phyloP scores from a whole-genome alignment of 495 filamentous ascomycete genomes.

The Daldinia bambusicola region DNA sequence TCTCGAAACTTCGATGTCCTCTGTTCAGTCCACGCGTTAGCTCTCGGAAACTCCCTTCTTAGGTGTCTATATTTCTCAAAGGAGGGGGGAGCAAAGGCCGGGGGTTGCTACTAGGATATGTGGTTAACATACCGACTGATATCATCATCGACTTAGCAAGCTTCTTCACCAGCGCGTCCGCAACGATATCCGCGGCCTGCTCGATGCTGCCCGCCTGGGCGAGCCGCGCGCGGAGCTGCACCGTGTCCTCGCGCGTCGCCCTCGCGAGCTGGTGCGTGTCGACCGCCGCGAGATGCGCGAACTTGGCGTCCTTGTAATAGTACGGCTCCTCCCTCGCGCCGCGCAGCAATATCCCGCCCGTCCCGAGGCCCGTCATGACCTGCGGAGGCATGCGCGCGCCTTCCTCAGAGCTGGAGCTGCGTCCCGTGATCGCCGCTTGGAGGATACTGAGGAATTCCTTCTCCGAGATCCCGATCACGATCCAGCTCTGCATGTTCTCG shows the following conservation, averaged over 20 bases:
- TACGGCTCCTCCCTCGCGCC: not conserved
- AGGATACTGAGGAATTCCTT: not conserved
- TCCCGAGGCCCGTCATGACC: not conserved
- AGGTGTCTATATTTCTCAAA: too few species aligned
- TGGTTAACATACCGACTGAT: not conserved
- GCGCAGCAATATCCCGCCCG: not conserved
- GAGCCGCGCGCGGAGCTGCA: not conserved
- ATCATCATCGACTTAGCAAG: not conserved
- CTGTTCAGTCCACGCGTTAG: not conserved
- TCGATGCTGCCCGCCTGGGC: not conserved
- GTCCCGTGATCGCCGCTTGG: not conserved
- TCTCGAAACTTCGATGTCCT: constrained; percentile 7
- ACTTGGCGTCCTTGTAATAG: not conserved
- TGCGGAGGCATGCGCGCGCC: not conserved
- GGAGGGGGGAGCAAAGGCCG: too few species aligned
- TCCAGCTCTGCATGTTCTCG: constrained; percentile 1
- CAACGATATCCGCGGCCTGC: not conserved
- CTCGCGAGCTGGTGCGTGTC: not conserved
- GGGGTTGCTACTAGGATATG: too few species aligned
- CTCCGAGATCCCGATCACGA: not conserved
- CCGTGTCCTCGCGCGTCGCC: not conserved
- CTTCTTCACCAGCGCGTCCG: not conserved
- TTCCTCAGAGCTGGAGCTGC: not conserved
- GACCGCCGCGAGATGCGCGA: not conserved
- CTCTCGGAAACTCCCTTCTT: not conserved